These are phyloP conservation scores for Fusarium nelsonii DNA, from an alignment of 2,329 filamentous ascomycete genomes.

Conservation along the genomic window DNA sequence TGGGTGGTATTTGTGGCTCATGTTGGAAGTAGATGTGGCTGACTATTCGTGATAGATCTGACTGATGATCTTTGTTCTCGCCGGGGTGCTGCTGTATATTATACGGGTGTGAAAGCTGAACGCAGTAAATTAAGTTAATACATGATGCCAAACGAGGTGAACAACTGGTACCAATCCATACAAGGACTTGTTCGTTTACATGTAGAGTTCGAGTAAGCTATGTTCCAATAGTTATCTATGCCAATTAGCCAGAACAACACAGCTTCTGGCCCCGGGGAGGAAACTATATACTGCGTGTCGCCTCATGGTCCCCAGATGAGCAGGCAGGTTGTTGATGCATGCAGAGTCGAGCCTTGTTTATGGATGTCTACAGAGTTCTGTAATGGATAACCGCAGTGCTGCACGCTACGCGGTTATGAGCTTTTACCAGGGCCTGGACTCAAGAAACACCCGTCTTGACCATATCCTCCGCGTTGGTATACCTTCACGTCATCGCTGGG, in stretches of 20 bases:
- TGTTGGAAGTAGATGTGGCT: constrained; percentile 22
- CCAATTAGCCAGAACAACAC: too few relatives aligned
- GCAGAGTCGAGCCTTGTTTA: too few relatives aligned
- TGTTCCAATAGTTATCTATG: neutral
- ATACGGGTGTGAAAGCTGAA: neutral
- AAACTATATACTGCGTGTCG: neutral
- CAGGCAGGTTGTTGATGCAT: too few relatives aligned
- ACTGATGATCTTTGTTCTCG: neutral
- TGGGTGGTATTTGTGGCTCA: constrained; percentile 31
- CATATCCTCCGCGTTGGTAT: neutral
- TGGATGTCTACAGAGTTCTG: too few relatives aligned
- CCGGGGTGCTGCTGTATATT: neutral
- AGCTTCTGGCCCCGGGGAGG: neutral
- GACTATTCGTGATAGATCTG: neutral
- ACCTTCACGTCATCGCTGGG: constrained; percentile 6
- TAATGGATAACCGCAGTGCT: neutral
- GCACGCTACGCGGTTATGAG: neutral
- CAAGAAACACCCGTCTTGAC: neutral
- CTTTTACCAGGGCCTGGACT: neutral
- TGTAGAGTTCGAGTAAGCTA: neutral
- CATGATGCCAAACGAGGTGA: neutral
- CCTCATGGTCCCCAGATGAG: too few relatives aligned
- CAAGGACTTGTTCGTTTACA: neutral
- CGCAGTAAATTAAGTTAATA: neutral
- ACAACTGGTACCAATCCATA: neutral